A percentile compares a stretch with the other conserved stretches of the same genome.
phyloP scores from a whole-genome alignment of 192 early-diverging fungal genomes.

The Linnemannia exigua region DNA sequence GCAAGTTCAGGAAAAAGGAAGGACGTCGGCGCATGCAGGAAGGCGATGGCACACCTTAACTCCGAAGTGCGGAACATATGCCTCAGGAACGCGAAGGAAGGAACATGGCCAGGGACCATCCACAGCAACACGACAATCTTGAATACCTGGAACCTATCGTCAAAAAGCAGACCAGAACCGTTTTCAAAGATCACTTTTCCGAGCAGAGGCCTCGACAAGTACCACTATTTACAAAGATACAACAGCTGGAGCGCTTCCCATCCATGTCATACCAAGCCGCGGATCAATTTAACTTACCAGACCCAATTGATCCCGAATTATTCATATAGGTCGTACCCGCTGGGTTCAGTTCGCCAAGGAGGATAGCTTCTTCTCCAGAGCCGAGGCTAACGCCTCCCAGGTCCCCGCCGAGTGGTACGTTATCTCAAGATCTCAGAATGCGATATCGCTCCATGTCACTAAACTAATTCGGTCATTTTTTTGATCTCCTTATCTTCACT shows the following conservation, averaged over 20 bases:
- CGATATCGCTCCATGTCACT: background rate
- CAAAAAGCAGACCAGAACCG: background rate
- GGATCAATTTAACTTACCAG: background rate
- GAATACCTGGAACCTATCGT: background rate
- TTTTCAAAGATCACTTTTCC: background rate
- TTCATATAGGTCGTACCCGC: conserved; percentile 74
- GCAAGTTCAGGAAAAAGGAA: background rate
- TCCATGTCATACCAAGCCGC: background rate
- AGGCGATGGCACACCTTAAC: background rate
- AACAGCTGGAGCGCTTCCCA: no score
- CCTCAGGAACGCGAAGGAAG: background rate
- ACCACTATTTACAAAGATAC: no score
- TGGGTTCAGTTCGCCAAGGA: conserved; percentile 77
- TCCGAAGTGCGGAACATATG: background rate
- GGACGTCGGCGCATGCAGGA: background rate
- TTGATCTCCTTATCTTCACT: background rate
- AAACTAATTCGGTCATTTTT: background rate
- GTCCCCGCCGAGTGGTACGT: conserved; percentile 81
- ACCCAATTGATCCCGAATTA: background rate
- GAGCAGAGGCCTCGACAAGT: background rate
- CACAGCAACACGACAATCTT: background rate
- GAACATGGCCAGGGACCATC: background rate
- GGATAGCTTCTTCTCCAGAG: conserved; percentile 53
- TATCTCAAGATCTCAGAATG: no score
- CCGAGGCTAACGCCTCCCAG: conserved; percentile 72